Evolutionary conservation across 805 yeast genomes (phyloP), one percentile per base, ranked within the genome.

Genomic region (Starmerella khaoyaiensis): DNA sequence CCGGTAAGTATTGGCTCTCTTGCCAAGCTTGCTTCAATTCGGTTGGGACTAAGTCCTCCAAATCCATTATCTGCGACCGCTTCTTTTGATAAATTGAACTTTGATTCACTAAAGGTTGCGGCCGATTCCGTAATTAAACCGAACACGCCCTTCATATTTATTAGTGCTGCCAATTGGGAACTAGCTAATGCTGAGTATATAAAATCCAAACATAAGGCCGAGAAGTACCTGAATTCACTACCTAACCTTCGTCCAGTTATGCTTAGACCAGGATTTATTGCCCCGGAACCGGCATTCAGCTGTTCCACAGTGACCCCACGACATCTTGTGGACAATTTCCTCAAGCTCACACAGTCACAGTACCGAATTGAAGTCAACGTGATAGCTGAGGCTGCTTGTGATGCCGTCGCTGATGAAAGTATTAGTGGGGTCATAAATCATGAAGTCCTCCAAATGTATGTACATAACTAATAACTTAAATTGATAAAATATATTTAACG

Each of bases 211-310:
- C 62, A 94, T 47, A 73, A 67, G 41, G 87, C 95, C 0, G 96
- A 84, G 54, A 55, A 56, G 18, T 42, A 33, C 6, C 40, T 51
- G 11, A 76, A 55, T 73, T 16, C 36, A 56, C 38, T 54, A 63
- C 20, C 60, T 69, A 53, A 57, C 1, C 60, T 80, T 18, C 66
- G 87, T 39, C 62, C 78, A 0, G 71, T 84, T 2, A 54, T 79
- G 12, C 44, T 80, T 58, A 66, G 94, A 42, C 95, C 95, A 0
- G 93, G 93, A 0, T 72, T 83, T 48, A 75, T 84, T 27, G 21
- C 32, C 19, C 25, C 39, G 12, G 28, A 26, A 15, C 25, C 24
- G 39, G 36, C 39, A 41, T 29, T 45, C 52, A 2, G 46, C 8
- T 37, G 47, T 21, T 9, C 10, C 12, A 10, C 23, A 12, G 18